Evolutionary conservation across 2,329 filamentous ascomycete species (phyloP), one percentile per base, ranked within the genome.

Genomic region (Pseudonectria foliicola): DNA sequence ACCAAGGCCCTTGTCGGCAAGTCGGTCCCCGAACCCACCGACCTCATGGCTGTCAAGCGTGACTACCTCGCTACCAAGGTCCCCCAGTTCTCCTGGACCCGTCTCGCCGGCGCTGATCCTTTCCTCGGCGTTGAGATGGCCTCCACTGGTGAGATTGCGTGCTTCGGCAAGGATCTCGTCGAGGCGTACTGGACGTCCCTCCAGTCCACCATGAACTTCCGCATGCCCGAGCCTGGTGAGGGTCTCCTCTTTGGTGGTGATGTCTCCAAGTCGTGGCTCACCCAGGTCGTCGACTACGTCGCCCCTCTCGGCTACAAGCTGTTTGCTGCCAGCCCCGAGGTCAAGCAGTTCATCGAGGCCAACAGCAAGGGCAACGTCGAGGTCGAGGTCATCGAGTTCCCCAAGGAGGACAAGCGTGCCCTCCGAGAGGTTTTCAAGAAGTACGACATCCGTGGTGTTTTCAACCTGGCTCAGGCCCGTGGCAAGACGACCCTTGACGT

Each of bases 161-260:
- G 92, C 71, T 98, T 98, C 66, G 92, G 92, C 45, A 95, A 92
- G 70, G 75, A 95, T 56, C 77, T 98, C 10, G 75, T 96, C 32
- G 92, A 98, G 62, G 92, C 92, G 35, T 98, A 98, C 77, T 98
- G 92, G 92, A 75, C 89, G 16, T 93, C 89, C 13, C 72, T 95
- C 43, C 92, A 98, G 67, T 92, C 87, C 13, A 90, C 86, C 53
- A 98, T 96, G 90, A 98, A 96, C 78, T 96, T 96, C 85, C 86
- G 89, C 51, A 77, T 95, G 55, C 92, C 92, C 28, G 82, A 93
- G 62, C 85, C 88, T 34, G 92, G 92, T 48, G 88, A 95, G 72
- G 90, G 92, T 67, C 80, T 98, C 39, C 80, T 98, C 34, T 86
- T 98, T 48, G 92, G 92, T 46, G 92, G 92, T 52, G 86, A 95